phyloP scores from a whole-genome alignment of 2,329 filamentous ascomycete species.

The Beauveria sp. region DNA sequence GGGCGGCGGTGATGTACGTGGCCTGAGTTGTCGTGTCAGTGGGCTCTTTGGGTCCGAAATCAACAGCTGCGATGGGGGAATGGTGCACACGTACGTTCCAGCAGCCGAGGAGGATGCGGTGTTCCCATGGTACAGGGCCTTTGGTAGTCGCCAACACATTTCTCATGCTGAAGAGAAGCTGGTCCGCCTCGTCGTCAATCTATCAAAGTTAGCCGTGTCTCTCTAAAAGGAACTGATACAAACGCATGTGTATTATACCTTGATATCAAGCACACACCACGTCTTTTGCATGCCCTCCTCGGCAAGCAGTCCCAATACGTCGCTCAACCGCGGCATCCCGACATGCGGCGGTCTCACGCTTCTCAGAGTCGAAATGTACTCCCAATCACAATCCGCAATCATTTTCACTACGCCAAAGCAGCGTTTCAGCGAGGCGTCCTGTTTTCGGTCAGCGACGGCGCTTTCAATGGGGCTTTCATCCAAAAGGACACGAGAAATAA shows the following conservation, averaged over 20 bases:
- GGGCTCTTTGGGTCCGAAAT: too few relatives aligned
- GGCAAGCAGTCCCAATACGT: constrained; percentile 66
- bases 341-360: constrained; percentile 62
- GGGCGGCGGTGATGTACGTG: constrained; percentile 59
- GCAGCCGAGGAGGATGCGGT: constrained; percentile 69
- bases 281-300: constrained; percentile 56
- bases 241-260: constrained; percentile 40
- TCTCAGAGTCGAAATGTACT: constrained; percentile 58
- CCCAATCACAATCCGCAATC: constrained; percentile 71
- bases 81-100: constrained; percentile 56
- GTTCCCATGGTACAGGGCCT: constrained; percentile 53
- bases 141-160: constrained; percentile 50
- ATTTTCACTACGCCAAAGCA: constrained; percentile 71
- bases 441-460: not conserved
- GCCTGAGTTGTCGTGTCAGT: constrained; percentile 31
- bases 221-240: not conserved
- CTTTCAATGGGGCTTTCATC: not conserved
- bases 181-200: constrained; percentile 50
- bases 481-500: not conserved
- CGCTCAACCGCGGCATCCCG: constrained; percentile 64
- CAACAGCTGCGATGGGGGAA: too few relatives aligned
- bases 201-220: not conserved
- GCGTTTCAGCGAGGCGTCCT: constrained; percentile 70
- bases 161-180: constrained; percentile 63
- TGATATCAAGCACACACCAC: constrained; percentile 85